Base-by-base conservation (phyloP, 495 filamentous ascomycete species). In the Trichocladium antarcticum region DNA sequence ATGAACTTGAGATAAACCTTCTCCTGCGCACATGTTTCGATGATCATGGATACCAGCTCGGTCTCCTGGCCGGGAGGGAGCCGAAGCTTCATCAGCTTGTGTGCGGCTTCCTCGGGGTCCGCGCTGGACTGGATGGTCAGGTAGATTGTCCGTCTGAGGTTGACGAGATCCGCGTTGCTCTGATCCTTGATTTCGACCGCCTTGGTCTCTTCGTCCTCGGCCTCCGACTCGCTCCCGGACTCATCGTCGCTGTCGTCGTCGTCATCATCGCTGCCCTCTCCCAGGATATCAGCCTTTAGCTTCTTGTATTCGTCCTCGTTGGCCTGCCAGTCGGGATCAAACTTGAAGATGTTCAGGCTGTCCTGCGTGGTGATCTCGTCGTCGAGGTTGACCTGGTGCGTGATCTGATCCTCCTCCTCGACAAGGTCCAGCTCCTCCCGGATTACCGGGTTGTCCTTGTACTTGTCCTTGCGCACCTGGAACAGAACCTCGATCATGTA, bases 401-500 rank as follows among this genome's bases (percentile, higher is more conserved):
- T 96, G 52, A 96, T 94, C 53, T 96, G 90, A 58, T 99, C 92
- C 59, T 96, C 90, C 60, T 97, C 93, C 63, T 95, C 89, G 16
- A 99, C 83, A 12, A 99, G 64, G 68, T 99, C 92, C 28, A 99
- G 72, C 59, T 97, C 93, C 58, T 95, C 87, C 58, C 81, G 87
- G 58, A 99, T 75, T 1, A 87, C 81, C 6, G 79, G 87, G 53
- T 96, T 87, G 58, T 97, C 87, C 69, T 95, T 96, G 70, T 90
- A 99, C 42, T 83, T 82, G 64, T 97, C 92, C 65, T 95, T 97
- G 44, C 92, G 80, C 28, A 96, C 82, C 65, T 97, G 89, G 66
- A 99, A 97, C 46, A 99, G 70, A 8, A 96, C 90, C 62, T 99
- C 92, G 51, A 99, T 93, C 88, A 94, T 94, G 64, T 96, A 97